Evolutionary conservation across 2,329 filamentous ascomycete genomes (phyloP), one percentile per base, ranked within the genome.

Genomic region (Zasmidium citrigriseum): DNA sequence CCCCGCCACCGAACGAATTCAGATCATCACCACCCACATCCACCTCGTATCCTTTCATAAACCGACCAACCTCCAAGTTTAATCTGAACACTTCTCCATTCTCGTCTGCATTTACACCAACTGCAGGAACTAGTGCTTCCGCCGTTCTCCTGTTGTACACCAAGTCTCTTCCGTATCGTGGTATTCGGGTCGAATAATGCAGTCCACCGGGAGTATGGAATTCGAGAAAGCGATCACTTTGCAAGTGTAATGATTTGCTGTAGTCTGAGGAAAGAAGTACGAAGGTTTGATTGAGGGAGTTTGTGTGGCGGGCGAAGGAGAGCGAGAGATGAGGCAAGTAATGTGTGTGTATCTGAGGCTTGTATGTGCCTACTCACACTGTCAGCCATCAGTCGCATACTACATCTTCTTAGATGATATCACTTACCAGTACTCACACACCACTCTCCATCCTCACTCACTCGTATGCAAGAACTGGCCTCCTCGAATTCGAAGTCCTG

Each of bases 401-500:
- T 27, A 18, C 14, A 27, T n/a, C 18, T 41, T n/a, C 34, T n/a
- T 11, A n/a, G 14, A 10, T n/a, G n/a, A 18, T n/a, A n/a, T 4
- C 22, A 25, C 61, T 82, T 85, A 79, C 91, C 92, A 53, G 93
- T 96, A 70, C 90, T 96, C 90, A 97, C 95, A 44, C 95, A 86
- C 93, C 95, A 99, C 72, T 98, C 89, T 50, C 93, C 93, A 84
- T 99, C 95, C 58, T 96, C 93, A 68, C 91, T 96, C 63, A 95
- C 86, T 51, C 91, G 86, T 63, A 99, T 86, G 72, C 93, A 97
- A 66, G 88, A 86, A 72, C 92, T 96, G 44, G 96, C 93, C 77
- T 96, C 93, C 70, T 97, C 93, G 70, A 99, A 98, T 72, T 96
- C 93, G 75, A 99, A 99, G 72, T 99, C 95, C 71, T 99, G 95